These are phyloP conservation scores for Cystobasidium sp. DNA, from an alignment of 1,284 basidiomycete genomes.

Conservation along the genomic window DNA sequence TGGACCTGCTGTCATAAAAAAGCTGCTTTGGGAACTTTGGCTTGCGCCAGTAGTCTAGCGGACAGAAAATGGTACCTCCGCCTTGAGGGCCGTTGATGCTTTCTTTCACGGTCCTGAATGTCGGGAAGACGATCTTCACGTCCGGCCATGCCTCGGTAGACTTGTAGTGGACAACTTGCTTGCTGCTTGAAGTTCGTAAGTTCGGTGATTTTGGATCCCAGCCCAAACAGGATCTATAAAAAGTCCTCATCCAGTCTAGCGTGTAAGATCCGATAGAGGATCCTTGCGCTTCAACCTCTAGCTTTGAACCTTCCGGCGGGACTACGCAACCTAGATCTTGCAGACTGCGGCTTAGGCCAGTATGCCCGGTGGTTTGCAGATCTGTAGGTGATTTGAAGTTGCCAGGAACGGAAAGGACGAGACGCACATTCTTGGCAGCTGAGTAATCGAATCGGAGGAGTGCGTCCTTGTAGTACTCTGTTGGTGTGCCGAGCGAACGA, in stretches of 20 bases:
- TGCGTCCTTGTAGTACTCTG: slow-evolving; percentile 22
- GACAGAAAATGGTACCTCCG: slow-evolving; percentile 41
- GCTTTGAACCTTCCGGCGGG: slow-evolving; percentile 9
- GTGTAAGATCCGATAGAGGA: slow-evolving; percentile 35
- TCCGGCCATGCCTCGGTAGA: neutral
- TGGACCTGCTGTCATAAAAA: slow-evolving; percentile 27
- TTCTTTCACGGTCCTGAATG: slow-evolving; percentile 38
- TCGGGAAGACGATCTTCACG: slow-evolving; percentile 40
- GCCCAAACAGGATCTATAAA: slow-evolving; percentile 36
- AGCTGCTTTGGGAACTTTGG: slow-evolving; percentile 31
- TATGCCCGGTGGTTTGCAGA: slow-evolving; percentile 21
- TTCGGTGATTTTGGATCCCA: slow-evolving; percentile 33
- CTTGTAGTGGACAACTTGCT: slow-evolving; percentile 6
- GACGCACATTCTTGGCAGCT: slow-evolving; percentile 7
- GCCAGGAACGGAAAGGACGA: slow-evolving; percentile 37
- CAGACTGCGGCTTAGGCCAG: slow-evolving; percentile 13
- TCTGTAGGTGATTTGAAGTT: slow-evolving; percentile 17
- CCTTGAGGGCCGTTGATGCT: slow-evolving; percentile 35
- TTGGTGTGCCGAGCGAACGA: slow-evolving; percentile 28
- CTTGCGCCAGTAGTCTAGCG: slow-evolving; percentile 26
- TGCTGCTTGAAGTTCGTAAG: slow-evolving; percentile 11
- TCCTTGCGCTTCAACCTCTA: slow-evolving; percentile 40
- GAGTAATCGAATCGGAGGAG: slow-evolving; percentile 22
- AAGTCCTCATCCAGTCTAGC: slow-evolving; percentile 40
- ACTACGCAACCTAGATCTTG: slow-evolving; percentile 25